phyloP scores from a whole-genome alignment of 148 eudicot species.

The Cornus controversa region DNA sequence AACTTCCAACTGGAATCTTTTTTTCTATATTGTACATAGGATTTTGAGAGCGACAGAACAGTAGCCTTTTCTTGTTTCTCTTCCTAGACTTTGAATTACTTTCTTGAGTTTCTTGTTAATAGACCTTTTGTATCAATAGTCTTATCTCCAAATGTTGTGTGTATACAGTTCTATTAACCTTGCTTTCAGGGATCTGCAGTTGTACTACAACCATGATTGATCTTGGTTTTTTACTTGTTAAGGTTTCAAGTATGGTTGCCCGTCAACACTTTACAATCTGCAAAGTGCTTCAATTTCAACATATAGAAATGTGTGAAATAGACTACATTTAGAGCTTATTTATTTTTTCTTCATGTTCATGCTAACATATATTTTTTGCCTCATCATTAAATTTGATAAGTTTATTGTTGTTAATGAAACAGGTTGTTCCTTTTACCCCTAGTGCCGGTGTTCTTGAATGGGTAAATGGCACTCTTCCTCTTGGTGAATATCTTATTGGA shows the following conservation, averaged over 20 bases:
- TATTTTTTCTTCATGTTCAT: background rate
- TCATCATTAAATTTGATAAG: background rate
- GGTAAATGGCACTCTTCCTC: slow-evolving; percentile 96
- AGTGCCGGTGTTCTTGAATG: slow-evolving; percentile 99
- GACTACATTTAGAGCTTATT: slow-evolving; percentile 5
- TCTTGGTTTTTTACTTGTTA: background rate
- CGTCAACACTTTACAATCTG: background rate
- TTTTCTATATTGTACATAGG: no score
- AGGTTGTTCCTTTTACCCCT: slow-evolving; percentile 99
- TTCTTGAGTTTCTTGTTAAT: no score
- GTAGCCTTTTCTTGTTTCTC: no score
- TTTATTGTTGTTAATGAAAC: slow-evolving; percentile 10
- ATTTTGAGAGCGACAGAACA: no score
- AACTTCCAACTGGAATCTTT: no score
- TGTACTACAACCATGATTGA: background rate
- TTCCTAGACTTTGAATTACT: no score
- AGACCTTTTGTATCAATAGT: no score
- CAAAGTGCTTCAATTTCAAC: background rate
- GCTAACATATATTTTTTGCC: background rate
- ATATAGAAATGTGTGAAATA: background rate
- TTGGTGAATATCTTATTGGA: slow-evolving; percentile 95
- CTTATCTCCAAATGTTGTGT: no score
- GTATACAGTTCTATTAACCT: no score
- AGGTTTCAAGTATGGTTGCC: background rate
- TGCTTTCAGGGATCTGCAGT: background rate